phyloP scores from a whole-genome alignment of 768 basidiomycete species.

The Pluteus cervinus region DNA sequence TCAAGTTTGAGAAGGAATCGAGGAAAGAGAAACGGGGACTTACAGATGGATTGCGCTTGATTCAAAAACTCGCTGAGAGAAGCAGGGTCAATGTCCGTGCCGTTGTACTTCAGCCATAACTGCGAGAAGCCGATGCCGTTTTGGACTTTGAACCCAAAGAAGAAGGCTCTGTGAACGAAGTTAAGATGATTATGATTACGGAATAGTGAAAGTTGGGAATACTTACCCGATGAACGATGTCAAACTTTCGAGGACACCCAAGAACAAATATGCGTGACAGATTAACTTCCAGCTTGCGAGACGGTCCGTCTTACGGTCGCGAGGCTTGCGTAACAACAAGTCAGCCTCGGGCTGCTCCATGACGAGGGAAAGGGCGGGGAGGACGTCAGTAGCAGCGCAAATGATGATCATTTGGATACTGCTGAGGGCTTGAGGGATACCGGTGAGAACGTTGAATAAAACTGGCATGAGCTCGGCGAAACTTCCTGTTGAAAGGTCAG shows the following conservation, averaged over 20 bases:
- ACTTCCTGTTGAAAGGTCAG: no score
- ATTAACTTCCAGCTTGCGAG: constrained; percentile 49
- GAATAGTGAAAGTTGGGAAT: not conserved
- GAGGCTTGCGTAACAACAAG: constrained; percentile 46
- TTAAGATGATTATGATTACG: constrained; percentile 18
- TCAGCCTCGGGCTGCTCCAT: constrained; percentile 59
- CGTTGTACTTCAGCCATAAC: no score
- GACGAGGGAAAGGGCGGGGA: constrained; percentile 46
- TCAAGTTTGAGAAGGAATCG: constrained; percentile 40
- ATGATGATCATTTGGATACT: constrained; percentile 42
- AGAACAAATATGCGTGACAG: constrained; percentile 51
- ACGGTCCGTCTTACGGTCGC: constrained; percentile 49
- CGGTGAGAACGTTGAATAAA: constrained; percentile 37
- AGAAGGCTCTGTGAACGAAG: constrained; percentile 14
- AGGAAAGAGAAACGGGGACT: constrained; percentile 30
- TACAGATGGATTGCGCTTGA: constrained; percentile 40
- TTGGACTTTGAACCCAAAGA: no score
- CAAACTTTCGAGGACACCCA: constrained; percentile 41
- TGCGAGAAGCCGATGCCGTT: no score
- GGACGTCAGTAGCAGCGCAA: constrained; percentile 54
- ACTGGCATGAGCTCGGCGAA: constrained; percentile 63
- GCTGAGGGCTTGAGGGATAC: constrained; percentile 29
- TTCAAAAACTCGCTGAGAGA: no score
- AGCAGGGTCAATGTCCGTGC: no score
- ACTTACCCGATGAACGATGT: constrained; percentile 43